Evolutionary conservation across 106 monocot species (phyloP).

Genomic region (Dioscorea alata): DNA sequence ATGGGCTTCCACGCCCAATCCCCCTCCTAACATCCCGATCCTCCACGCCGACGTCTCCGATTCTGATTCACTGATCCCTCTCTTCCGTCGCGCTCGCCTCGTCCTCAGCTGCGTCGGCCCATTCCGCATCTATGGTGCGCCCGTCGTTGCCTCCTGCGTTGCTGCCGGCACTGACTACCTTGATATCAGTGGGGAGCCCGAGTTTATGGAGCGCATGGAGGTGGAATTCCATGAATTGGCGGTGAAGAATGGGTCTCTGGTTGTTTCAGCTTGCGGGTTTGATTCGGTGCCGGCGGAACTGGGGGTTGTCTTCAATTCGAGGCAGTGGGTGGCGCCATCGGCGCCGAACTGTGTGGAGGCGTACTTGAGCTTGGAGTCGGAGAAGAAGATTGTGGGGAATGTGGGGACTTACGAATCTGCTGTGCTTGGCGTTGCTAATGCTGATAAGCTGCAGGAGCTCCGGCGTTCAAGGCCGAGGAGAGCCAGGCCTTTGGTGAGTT

Average conservation of each 20-base stretch:
- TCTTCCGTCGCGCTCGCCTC: constrained; percentile 48
- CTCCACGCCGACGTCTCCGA: constrained; percentile 49
- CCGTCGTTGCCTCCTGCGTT: constrained; percentile 82
- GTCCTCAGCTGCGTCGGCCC: constrained; percentile 88
- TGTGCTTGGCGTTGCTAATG: constrained; percentile 80
- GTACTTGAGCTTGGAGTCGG: constrained; percentile 76
- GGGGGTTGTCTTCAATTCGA: constrained; percentile 65
- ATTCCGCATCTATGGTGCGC: constrained; percentile 69
- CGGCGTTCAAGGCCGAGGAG: constrained; percentile 67
- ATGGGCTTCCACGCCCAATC: constrained; percentile 46
- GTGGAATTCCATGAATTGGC: constrained; percentile 51
- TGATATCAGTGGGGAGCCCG: constrained; percentile 91
- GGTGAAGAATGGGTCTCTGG: constrained; percentile 42
- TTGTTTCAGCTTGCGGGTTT: constrained; percentile 92
- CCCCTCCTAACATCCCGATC: constrained; percentile 39
- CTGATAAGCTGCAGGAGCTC: constrained; percentile 51
- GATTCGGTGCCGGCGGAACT: constrained; percentile 93
- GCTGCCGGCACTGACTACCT: constrained; percentile 72
- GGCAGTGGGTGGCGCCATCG: constrained; percentile 46
- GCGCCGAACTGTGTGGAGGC: constrained; percentile 51
- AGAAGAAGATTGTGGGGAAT: constrained; percentile 79
- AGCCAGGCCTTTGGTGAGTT: constrained; percentile 43
- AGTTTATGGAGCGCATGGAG: constrained; percentile 97
- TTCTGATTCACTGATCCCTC: constrained; percentile 43
- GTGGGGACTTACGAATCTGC: constrained; percentile 82